Evolutionary conservation across 2,329 filamentous ascomycete genomes (phyloP).

Genomic region (Rugonectria rugulosa): DNA sequence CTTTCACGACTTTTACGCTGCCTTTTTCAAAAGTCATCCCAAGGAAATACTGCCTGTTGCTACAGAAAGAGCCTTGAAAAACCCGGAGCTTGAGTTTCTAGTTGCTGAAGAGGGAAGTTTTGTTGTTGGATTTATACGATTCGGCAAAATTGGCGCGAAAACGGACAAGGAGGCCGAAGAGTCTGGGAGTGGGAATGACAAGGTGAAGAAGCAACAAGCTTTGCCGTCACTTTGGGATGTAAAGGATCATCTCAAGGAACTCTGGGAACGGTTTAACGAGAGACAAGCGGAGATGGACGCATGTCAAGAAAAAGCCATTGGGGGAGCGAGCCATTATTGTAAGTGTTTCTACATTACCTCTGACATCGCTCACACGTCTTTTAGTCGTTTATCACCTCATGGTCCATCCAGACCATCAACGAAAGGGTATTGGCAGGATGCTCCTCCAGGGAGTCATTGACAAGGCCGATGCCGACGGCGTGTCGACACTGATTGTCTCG

Average conservation of each 20-base stretch:
- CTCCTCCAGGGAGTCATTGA: slow-evolving; percentile 24
- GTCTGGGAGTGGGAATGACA: not conserved
- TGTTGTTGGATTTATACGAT: slow-evolving; percentile 31
- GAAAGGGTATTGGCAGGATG: slow-evolving; percentile 29
- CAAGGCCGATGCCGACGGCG: slow-evolving; percentile 24
- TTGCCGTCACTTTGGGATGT: slow-evolving; percentile 13
- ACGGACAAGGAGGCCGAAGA: not conserved
- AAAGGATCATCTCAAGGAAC: slow-evolving; percentile 29
- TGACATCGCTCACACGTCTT: not conserved
- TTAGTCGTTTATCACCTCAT: slow-evolving; percentile 35
- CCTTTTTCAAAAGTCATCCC: slow-evolving; percentile 30
- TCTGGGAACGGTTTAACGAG: slow-evolving; percentile 31
- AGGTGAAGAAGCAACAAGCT: not conserved
- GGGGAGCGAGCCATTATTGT: slow-evolving; percentile 29
- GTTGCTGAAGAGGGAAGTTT: slow-evolving; percentile 27
- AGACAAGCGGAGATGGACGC: slow-evolving; percentile 29
- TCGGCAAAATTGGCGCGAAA: slow-evolving; percentile 5
- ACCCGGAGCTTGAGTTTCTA: slow-evolving; percentile 23
- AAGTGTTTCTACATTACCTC: not conserved
- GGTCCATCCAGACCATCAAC: slow-evolving; percentile 33
- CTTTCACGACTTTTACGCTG: slow-evolving; percentile 34
- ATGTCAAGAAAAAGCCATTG: slow-evolving; percentile 22
- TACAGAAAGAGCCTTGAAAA: slow-evolving; percentile 23
- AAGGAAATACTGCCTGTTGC: slow-evolving; percentile 25
- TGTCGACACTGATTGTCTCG: slow-evolving; percentile 25